Percentiles rank a stretch among this genome's conserved stretches.
Evolutionary conservation across 257 asterid genomes (phyloP).

Genomic region (Avicennia marina): DNA sequence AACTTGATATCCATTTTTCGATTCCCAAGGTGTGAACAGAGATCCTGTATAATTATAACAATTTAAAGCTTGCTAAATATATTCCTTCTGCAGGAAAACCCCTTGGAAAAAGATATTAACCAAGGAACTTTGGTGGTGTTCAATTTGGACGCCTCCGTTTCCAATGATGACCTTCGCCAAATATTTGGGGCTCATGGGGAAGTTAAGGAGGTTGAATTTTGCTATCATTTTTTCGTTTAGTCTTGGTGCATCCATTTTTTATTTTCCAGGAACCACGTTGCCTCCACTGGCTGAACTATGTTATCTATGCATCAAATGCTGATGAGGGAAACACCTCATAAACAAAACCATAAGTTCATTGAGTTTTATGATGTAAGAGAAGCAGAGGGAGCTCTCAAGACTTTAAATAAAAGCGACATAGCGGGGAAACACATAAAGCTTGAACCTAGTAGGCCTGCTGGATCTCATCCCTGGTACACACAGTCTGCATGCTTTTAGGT

Average conservation of each 20-base stretch:
- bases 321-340: constrained; percentile 95
- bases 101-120: constrained; percentile 67
- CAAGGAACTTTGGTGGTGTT: constrained; percentile 79
- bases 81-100: constrained; percentile 45
- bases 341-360: constrained; percentile 86
- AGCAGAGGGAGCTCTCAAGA: constrained; percentile 96
- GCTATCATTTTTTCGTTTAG: too few relatives aligned
- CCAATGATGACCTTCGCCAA: constrained; percentile 59
- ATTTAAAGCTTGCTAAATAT: not conserved
- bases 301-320: constrained; percentile 27
- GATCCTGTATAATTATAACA: not conserved
- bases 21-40: constrained; percentile 55
- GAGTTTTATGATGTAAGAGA: constrained; percentile 95
- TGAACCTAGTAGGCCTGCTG: constrained; percentile 98
- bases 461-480: too few relatives aligned
- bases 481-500: too few relatives aligned
- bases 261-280: constrained; percentile 12
- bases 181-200: constrained; percentile 82
- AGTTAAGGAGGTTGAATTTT: constrained; percentile 67
- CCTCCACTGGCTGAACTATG: constrained; percentile 4
- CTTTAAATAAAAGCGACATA: constrained; percentile 85
- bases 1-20: constrained; percentile 76
- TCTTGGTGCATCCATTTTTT: not conserved
- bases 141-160: constrained; percentile 67
- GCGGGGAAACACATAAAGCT: constrained; percentile 97